Evolutionary conservation across 257 asterid species (phyloP).

Genomic region (Vinca minor): DNA sequence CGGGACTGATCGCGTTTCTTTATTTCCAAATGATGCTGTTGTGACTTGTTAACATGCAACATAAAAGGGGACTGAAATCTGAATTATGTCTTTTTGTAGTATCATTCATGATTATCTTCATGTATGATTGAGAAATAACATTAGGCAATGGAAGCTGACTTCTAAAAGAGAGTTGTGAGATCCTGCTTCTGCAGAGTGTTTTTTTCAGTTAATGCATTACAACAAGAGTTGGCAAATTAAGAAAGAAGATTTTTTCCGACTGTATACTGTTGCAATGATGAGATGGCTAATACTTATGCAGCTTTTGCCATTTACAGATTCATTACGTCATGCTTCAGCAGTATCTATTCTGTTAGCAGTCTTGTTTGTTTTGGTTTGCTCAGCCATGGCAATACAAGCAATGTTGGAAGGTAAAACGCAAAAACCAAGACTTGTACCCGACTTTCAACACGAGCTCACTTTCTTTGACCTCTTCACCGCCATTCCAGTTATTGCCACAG

Average conservation of each 20-base stretch:
- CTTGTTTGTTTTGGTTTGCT: conserved; percentile 68
- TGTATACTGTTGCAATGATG: neutral
- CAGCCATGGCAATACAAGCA: conserved; percentile 74
- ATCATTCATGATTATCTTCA: neutral
- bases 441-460: conserved; percentile 50
- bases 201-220: neutral
- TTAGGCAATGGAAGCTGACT: conserved; percentile 1
- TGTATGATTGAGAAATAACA: neutral
- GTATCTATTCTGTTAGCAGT: conserved; percentile 79
- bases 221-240: neutral
- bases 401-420: conserved; percentile 62
- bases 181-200: neutral
- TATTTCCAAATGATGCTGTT: neutral
- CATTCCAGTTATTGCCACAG: conserved; percentile 85
- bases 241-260: neutral
- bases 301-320: conserved; percentile 49
- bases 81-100: neutral
- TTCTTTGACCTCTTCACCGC: conserved; percentile 67
- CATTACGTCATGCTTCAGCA: conserved; percentile 84
- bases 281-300: conserved; percentile 26
- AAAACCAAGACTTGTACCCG: conserved; percentile 57
- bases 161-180: neutral
- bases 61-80: neutral
- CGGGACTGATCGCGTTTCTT: neutral
- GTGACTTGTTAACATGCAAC: neutral